A percentile compares a stretch with the other conserved stretches of the same genome.
These are phyloP conservation scores for Didymella exigua DNA, from an alignment of 2,329 filamentous ascomycete species.

Conservation along the genomic window DNA sequence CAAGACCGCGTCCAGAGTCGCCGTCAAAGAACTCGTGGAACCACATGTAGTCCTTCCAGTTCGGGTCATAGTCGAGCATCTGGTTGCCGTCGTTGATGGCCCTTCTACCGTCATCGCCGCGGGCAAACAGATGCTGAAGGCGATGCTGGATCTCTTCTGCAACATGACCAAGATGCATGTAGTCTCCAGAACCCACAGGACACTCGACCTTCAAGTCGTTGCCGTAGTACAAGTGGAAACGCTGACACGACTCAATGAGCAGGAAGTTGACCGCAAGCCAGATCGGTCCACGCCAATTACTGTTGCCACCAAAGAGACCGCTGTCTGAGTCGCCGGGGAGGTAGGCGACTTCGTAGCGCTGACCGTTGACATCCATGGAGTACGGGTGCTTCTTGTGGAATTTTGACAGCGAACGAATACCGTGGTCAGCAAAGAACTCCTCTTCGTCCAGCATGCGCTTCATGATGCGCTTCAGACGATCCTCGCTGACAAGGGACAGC, in stretches of 20 bases:
- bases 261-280: slow-evolving; percentile 97
- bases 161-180: slow-evolving; percentile 94
- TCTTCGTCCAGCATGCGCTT: slow-evolving; percentile 91
- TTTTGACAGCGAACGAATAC: slow-evolving; percentile 90
- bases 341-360: slow-evolving; percentile 85
- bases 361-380: slow-evolving; percentile 94
- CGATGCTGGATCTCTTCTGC: slow-evolving; percentile 95
- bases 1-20: slow-evolving; percentile 84
- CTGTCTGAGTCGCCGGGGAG: slow-evolving; percentile 96
- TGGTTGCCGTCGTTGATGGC: slow-evolving; percentile 88
- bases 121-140: slow-evolving; percentile 86
- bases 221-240: slow-evolving; percentile 96
- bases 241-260: slow-evolving; percentile 88
- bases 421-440: slow-evolving; percentile 88
- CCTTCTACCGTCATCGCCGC: slow-evolving; percentile 81
- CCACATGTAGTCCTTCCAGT: slow-evolving; percentile 94
- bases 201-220: slow-evolving; percentile 88
- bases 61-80: slow-evolving; percentile 83
- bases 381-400: slow-evolving; percentile 88
- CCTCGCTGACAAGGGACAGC: slow-evolving; percentile 88
- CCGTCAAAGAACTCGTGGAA: slow-evolving; percentile 98
- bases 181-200: slow-evolving; percentile 88
- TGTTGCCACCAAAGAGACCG: slow-evolving; percentile 93
- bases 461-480: slow-evolving; percentile 87
- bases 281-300: slow-evolving; percentile 93